Percentiles rank a stretch among this genome's conserved stretches.
Evolutionary conservation across 192 early-diverging fungal genomes (phyloP).

Genomic region (Gamsiella multidivaricata): DNA sequence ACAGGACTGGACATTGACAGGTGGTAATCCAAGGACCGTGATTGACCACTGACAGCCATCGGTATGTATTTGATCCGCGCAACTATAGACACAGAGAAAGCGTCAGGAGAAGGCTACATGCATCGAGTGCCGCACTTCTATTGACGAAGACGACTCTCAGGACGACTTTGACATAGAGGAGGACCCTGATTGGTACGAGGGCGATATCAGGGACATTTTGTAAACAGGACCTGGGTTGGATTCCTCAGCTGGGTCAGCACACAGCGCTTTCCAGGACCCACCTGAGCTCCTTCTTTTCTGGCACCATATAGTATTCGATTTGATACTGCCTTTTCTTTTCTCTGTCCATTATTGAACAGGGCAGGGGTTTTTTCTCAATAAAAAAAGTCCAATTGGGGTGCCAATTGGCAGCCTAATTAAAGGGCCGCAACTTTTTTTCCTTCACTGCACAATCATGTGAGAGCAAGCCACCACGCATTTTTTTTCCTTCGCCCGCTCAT

Average conservation of each 20-base stretch:
- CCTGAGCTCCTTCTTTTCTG: no score
- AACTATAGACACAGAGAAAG: slow-evolving; percentile 26
- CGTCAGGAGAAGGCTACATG: slow-evolving; percentile 36
- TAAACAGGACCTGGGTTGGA: background rate
- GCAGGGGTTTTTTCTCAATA: no score
- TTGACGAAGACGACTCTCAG: slow-evolving; percentile 41
- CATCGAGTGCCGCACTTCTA: slow-evolving; percentile 29
- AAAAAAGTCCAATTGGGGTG: background rate
- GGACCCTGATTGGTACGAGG: slow-evolving; percentile 32
- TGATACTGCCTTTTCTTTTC: no score
- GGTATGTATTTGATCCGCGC: background rate
- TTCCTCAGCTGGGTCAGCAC: no score
- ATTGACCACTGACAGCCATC: background rate
- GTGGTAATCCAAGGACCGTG: no score
- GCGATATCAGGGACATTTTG: slow-evolving; percentile 33
- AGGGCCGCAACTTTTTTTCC: no score
- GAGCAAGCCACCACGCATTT: slow-evolving; percentile 13
- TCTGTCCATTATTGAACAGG: no score
- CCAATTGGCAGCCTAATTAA: no score
- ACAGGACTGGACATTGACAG: no score
- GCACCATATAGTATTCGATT: no score
- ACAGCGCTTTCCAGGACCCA: no score
- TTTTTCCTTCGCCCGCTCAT: background rate
- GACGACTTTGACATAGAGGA: slow-evolving; percentile 31
- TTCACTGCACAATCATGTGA: no score